Conservation (phyloP, 1,284 basidiomycete species). For the Farysia itapuensis region DNA sequence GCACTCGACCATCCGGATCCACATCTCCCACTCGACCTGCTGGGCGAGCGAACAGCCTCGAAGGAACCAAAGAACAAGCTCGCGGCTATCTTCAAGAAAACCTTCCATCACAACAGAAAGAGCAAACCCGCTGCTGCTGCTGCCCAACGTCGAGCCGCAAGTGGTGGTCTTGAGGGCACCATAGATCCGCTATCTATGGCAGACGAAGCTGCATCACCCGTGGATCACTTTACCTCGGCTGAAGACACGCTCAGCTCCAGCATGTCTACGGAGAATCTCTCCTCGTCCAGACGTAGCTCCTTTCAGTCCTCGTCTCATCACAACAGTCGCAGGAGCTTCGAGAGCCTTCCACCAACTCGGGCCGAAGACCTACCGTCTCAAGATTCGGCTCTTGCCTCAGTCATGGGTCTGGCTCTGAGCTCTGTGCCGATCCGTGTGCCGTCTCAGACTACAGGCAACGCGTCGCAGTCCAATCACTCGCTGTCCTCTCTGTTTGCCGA, state of each 20-base stretch:
- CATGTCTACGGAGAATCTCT: not conserved
- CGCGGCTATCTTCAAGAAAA: conserved; percentile 28
- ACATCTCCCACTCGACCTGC: conserved; percentile 23
- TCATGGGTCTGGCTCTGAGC: conserved; percentile 17
- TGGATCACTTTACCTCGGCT: not conserved
- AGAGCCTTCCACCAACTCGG: not conserved
- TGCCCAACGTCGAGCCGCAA: conserved; percentile 1
- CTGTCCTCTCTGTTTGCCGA: conserved; percentile 33
- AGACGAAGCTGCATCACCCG: not conserved
- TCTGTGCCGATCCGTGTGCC: conserved; percentile 37
- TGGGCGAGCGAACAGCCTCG: conserved; percentile 1
- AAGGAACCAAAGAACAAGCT: conserved; percentile 11
- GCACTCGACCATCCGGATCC: conserved; percentile 22
- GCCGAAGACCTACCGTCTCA: not conserved
- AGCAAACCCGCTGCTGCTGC: not conserved
- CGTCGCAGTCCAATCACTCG: conserved; percentile 15
- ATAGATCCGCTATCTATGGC: not conserved
- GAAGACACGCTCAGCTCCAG: not conserved
- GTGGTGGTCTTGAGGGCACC: conserved; percentile 4
- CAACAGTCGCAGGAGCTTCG: not conserved
- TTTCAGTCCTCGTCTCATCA: not conserved
- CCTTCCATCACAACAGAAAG: conserved; percentile 11
- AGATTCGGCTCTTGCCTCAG: conserved; percentile 18
- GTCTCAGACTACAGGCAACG: conserved; percentile 1
- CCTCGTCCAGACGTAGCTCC: not conserved